Conservation (phyloP, 345 rosid species). For the Eutrema japonicum region DNA sequence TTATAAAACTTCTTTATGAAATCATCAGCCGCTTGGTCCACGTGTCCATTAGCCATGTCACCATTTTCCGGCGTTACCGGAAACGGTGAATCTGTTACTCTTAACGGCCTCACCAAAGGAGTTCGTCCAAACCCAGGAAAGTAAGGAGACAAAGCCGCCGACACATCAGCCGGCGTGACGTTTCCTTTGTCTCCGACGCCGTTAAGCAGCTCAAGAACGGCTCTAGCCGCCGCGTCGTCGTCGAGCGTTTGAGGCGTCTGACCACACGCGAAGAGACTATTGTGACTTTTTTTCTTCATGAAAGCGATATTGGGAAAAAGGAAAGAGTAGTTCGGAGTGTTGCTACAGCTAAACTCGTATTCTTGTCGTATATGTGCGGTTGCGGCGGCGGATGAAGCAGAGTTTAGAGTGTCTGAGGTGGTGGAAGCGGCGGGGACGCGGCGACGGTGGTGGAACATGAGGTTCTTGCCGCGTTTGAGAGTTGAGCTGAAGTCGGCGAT, state of each 20-base stretch:
- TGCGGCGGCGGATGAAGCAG: conserved; percentile 41
- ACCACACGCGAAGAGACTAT: conserved; percentile 60
- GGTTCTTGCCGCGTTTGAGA: conserved; percentile 81
- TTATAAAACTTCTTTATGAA: conserved; percentile 78
- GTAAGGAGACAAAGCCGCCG: conserved; percentile 72
- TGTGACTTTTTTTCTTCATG: conserved; percentile 50
- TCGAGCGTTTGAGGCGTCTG: conserved; percentile 65
- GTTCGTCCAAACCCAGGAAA: conserved; percentile 85
- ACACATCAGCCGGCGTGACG: conserved; percentile 47
- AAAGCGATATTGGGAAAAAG: conserved; percentile 45
- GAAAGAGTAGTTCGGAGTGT: conserved; percentile 73
- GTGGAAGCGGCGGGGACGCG: conserved; percentile 33
- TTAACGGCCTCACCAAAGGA: conserved; percentile 74
- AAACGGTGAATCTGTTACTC: conserved; percentile 95
- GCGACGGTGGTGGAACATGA: conserved; percentile 59
- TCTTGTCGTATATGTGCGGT: conserved; percentile 50
- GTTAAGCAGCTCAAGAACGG: conserved; percentile 64
- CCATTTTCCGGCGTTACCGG: conserved; percentile 61
- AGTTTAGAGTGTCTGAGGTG: conserved; percentile 10
- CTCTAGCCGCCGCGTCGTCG: conserved; percentile 59
- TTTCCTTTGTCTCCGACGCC: conserved; percentile 41
- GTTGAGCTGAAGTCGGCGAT: conserved; percentile 71
- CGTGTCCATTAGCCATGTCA: conserved; percentile 56
- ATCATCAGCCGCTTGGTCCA: conserved; percentile 82
- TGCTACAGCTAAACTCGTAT: conserved; percentile 96